Evolutionary conservation across 1,284 basidiomycete genomes (phyloP).

Genomic region (Cryptococcus sp.): DNA sequence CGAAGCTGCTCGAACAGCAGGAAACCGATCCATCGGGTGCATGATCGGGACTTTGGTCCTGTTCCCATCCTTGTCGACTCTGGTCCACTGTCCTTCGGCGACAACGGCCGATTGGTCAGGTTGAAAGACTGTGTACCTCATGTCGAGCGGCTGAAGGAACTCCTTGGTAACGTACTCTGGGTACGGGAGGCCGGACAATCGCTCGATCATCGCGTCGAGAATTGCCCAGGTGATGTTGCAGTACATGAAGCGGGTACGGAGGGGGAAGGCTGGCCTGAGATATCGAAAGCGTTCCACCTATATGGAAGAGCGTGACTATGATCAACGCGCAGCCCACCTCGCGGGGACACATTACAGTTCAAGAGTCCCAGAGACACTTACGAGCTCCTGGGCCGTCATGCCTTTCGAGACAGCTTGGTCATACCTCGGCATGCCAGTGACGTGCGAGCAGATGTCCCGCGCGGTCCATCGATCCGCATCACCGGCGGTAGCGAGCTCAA

Average conservation of each 20-base stretch:
- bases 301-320: too few relatives aligned
- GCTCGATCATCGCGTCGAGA: constrained; percentile 5
- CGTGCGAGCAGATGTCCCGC: constrained; percentile 4
- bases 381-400: neutral
- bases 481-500: too few relatives aligned
- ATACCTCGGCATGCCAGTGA: constrained; percentile 7
- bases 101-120: neutral
- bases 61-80: neutral
- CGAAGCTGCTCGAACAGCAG: neutral
- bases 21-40: constrained; percentile 7
- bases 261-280: neutral
- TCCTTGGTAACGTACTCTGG: neutral
- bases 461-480: neutral
- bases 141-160: constrained; percentile 1
- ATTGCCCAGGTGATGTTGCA: constrained; percentile 1
- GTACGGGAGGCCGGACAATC: constrained; percentile 2
- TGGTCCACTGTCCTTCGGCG: constrained; percentile 2
- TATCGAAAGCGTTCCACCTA: neutral
- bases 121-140: constrained; percentile 1
- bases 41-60: constrained; percentile 8
- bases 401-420: neutral
- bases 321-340: too few relatives aligned
- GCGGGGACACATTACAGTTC: too few relatives aligned
- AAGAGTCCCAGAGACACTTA: neutral
- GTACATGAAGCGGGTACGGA: constrained; percentile 3